Evolutionary conservation across 2,329 filamentous ascomycete species (phyloP).

Genomic region (Chaetothyriales sp.): DNA sequence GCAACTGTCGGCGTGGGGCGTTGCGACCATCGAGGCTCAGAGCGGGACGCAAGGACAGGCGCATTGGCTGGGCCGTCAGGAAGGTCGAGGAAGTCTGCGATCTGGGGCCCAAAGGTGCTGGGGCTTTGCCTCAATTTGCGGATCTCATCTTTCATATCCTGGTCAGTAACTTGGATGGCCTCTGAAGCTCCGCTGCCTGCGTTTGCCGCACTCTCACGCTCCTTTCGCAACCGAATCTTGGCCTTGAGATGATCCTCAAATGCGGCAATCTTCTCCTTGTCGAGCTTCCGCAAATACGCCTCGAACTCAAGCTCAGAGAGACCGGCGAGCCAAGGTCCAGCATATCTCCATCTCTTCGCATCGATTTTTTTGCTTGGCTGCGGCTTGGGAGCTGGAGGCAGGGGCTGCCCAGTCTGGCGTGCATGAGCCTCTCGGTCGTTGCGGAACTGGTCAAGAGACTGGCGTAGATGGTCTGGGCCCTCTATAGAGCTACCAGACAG

Average conservation of each 20-base stretch:
- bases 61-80: conserved; percentile 29
- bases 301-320: conserved; percentile 42
- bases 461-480: conserved; percentile 9
- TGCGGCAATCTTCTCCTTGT: conserved; percentile 8
- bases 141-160: conserved; percentile 33
- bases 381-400: neutral
- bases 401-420: neutral
- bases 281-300: conserved; percentile 33
- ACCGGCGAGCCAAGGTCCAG: conserved; percentile 43
- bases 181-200: conserved; percentile 5
- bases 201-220: conserved; percentile 22
- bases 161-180: conserved; percentile 24
- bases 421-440: conserved; percentile 2
- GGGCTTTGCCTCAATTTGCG: conserved; percentile 29
- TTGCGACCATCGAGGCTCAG: conserved; percentile 24
- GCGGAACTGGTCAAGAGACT: conserved; percentile 6
- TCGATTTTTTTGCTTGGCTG: conserved; percentile 1
- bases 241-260: conserved; percentile 24
- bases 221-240: conserved; percentile 20
- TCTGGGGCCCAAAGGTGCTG: conserved; percentile 35
- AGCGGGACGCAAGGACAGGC: conserved; percentile 22
- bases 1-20: conserved; percentile 14
- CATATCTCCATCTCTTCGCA: conserved; percentile 36
- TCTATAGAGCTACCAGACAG: conserved; percentile 6
- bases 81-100: conserved; percentile 43